Base-by-base conservation (phyloP, 208 protist genomes). In the Acanthamoeba castellanii region DNA sequence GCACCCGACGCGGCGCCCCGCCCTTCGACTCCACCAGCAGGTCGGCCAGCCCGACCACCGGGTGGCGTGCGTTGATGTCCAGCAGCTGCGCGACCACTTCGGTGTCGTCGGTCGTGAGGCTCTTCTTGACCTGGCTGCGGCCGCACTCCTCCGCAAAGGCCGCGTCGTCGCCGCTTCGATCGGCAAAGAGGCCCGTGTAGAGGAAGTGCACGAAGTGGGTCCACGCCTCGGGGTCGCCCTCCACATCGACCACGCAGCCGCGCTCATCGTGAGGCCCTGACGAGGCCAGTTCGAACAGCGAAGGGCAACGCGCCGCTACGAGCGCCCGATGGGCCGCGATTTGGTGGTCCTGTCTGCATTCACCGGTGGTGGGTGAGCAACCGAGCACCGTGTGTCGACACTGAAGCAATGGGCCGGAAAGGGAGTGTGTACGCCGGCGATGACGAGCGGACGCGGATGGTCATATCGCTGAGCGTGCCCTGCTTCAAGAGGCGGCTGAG, bases 141-240 rank as follows among this genome's bases (percentile, higher is more conserved):
- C 76, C 25, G 20, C 9, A 55, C 18, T 47, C 47, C 37, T 9
- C 76, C 25, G 76, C 16, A 81, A 7, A 8, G 47, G 47, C 47
- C 68, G 11, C 68, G 1, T 76, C 68, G 18, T 32, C 27, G 68
- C 2, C 22, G 3, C 3, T 9, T 2, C 3, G 16, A 22, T 64
- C 59, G 22, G 5, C 59, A 55, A 84, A 84, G 76, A 84, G 76
- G 9, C 76, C 76, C 5, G 76, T 84, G 42, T 84, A 84, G 47
- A 84, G 37, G 18, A 57, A 84, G 45, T 55, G 42, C 11, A 55
- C 76, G n/a, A 84, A 84, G 20, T 57, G 76, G 25, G 8, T 4
- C 76, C 76, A 84, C 8, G 42, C 76, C 11, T 2, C 76, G 7
- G 76, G 42, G 3, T 84, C 45, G 42, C 76, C 76, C 22, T 84